Percentiles rank a stretch among this genome's conserved stretches.
Conservation (phyloP, 306 rosid species). For the Betula pendula region DNA sequence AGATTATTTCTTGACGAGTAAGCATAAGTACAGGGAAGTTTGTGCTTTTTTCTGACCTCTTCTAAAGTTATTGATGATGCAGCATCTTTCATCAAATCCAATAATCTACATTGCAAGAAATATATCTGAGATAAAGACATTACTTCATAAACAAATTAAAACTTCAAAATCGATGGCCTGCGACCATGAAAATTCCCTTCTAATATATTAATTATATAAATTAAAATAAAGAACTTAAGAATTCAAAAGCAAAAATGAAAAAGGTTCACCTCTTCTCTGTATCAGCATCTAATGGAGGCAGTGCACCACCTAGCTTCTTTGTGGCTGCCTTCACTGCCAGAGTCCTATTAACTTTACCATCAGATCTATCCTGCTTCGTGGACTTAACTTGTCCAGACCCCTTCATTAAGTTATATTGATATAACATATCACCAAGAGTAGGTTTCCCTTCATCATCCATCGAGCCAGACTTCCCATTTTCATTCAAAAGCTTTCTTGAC, state of each 20-base stretch:
- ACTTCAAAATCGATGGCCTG: constrained; percentile 1
- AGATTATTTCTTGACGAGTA: constrained; percentile 40
- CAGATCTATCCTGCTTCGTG: constrained; percentile 34
- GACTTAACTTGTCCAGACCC: constrained; percentile 36
- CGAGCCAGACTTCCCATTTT: constrained; percentile 32
- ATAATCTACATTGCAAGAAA: constrained; percentile 49
- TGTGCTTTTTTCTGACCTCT: constrained; percentile 52
- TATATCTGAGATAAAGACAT: constrained; percentile 15
- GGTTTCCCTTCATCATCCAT: constrained; percentile 34
- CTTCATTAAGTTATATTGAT: constrained; percentile 18
- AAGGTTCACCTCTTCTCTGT: constrained; percentile 64
- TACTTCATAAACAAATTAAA: not conserved
- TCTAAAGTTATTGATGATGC: constrained; percentile 62
- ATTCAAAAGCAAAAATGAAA: constrained; percentile 15
- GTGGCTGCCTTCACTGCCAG: constrained; percentile 29
- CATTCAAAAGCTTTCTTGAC: constrained; percentile 36
- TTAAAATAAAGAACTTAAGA: constrained; percentile 10
- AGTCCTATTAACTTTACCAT: constrained; percentile 35
- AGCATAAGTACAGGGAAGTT: constrained; percentile 56
- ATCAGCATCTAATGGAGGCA: constrained; percentile 55
- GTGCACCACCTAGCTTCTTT: constrained; percentile 31
- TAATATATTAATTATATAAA: not conserved
- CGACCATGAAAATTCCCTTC: not conserved
- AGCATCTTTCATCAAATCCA: constrained; percentile 62
- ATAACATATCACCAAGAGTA: constrained; percentile 45